Evolutionary conservation across 441 rosid genomes (phyloP), one percentile per base, ranked within the genome.

Genomic region (Metrosideros polymorpha): DNA sequence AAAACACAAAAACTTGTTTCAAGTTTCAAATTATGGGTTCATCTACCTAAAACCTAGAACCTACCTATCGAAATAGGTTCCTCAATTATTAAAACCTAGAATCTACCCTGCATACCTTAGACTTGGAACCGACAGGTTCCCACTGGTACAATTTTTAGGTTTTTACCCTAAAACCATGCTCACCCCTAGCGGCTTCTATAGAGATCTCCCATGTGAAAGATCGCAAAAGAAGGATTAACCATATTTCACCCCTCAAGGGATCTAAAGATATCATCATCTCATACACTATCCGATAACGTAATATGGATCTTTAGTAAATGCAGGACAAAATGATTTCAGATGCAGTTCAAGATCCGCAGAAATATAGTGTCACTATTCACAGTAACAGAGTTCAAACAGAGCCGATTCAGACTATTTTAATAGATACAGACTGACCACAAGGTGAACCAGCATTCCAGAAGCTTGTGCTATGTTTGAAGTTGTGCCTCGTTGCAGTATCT

Each of bases 401-500:
- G 79, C 45, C 49, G 7, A 71, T 24, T 39, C 79, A 39, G 47
- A 39, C 47, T 17, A 39, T 10, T 39, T 24, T 71, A 24, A 71
- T 71, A 71, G 9, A n/a, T 71, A 71, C 79, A 71, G 79, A 71
- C 79, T 10, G 79, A 71, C 79, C 49, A 71, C n/a, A 6, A 39
- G 79, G 79, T 39, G 47, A 71, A 10, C 4, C 79, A 22, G 47
- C 8, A 71, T 22, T 71, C 49, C 47, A 22, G 79, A 39, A 39
- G 79, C 17, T 71, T 4, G n/a, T 39, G 49, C 49, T 71, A 71
- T 39, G 79, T 42, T 90, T 87, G 94, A 85, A 90, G 91, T 61
- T 92, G 95, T 85, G 93, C 90, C 90, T 97, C 99, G 13, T 85
- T 94, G 92, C 99, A 96, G 85, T 90, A 89, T 82, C 92, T 92